Conservation (phyloP, 1,139 yeast genomes). For the Hyphopichia buzzinii region DNA sequence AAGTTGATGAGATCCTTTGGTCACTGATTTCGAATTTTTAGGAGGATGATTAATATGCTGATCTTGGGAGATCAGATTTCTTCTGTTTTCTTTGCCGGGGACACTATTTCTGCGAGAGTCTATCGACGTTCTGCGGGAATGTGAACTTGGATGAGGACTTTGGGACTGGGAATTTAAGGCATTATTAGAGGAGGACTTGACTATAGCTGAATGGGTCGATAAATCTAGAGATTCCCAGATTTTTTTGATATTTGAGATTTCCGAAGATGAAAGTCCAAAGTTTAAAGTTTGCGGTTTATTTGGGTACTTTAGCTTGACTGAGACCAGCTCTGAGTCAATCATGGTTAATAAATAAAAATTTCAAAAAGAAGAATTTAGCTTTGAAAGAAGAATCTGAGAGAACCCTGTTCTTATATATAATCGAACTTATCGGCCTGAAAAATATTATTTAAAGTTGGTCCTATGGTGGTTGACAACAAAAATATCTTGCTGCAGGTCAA, state of each 20-base stretch:
- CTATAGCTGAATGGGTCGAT: slow-evolving; percentile 1
- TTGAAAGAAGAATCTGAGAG: no score
- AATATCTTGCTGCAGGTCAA: no score
- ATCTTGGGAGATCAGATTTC: neutral
- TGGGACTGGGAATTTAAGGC: neutral
- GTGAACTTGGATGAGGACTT: neutral
- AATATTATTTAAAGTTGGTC: no score
- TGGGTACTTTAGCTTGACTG: neutral
- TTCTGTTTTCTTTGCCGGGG: neutral
- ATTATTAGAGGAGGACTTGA: neutral
- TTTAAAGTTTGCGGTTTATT: slow-evolving; percentile 1
- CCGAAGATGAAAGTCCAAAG: slow-evolving; percentile 12
- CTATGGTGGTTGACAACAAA: no score
- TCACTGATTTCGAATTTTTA: neutral
- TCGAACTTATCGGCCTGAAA: no score
- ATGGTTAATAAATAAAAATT: neutral
- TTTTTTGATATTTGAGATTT: slow-evolving; percentile 12
- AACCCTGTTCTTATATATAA: no score
- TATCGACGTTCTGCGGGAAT: neutral
- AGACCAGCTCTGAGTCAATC: slow-evolving; percentile 3
- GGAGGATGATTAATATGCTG: neutral
- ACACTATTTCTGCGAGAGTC: slow-evolving; percentile 1
- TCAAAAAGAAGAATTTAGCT: no score
- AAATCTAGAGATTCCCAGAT: slow-evolving; percentile 15
- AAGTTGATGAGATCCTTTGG: neutral